Evolutionary conservation across 768 basidiomycete genomes (phyloP), one percentile per base, ranked within the genome.

Genomic region (Serendipita sp.): DNA sequence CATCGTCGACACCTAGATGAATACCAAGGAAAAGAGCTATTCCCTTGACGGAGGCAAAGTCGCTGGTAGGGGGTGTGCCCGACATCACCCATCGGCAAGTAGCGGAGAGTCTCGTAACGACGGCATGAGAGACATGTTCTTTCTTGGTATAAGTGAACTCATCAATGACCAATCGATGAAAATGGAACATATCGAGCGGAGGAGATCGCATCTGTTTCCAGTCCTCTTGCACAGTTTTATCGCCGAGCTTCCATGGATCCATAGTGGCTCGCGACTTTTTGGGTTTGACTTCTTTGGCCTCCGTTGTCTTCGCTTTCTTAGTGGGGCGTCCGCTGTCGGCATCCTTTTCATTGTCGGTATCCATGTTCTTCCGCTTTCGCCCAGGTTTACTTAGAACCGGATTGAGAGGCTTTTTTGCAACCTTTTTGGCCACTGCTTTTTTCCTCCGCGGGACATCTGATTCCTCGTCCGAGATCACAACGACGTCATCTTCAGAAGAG

Each of bases 31-130:
- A 90, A 0, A 86, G 86, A 2, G 89, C 86, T 64, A 95, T 95
- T 2, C 89, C 92, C 76, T 95, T 92, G 68, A 97, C 75, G 2
- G 92, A 85, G 1, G 83, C 86, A 72, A 97, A 96, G 72, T 94
- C 89, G 65, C 88, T 86, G 64, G 92, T 86, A 0, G 93, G 93
- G 5, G 94, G 94, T 28, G 94, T 97, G 11, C 94, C 94, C 2
- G 94, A 97, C n/a, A 97, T 79, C 3, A 97, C 90, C 94, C 94
- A 97, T 64, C 86, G 87, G 48, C 89, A 81, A 60, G 86, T 84
- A 0, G 89, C 86, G 10, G 83, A 82, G 24, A 94, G 74, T 56
- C 80, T 81, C 2, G 89, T 90, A 44, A 95, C 80, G 69, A 92
- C 78, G 34, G 56, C 56, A 37, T 60, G 56, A 2, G 89, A 79